A percentile compares a stretch with the other conserved stretches of the same genome.
These are phyloP conservation scores for Mycena vulgaris DNA, from an alignment of 768 basidiomycete genomes.

Conservation along the genomic window DNA sequence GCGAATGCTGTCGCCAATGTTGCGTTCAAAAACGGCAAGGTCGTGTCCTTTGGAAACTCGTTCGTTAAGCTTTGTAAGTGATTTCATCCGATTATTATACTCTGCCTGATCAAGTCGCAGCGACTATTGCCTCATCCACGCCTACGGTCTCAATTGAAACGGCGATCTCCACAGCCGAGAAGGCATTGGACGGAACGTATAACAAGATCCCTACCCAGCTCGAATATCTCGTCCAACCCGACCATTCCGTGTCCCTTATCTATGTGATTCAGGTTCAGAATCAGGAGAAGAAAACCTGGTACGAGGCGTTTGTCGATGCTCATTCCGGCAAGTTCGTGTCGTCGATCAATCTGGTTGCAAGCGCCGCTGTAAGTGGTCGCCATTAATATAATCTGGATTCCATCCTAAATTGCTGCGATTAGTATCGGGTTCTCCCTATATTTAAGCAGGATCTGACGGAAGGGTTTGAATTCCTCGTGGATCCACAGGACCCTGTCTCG, in stretches of 20 bases:
- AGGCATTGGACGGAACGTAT: constrained; percentile 44
- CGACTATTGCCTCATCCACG: constrained; percentile 39
- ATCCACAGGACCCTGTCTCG: constrained; percentile 59
- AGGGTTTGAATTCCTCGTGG: constrained; percentile 53
- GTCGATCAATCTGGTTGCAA: constrained; percentile 59
- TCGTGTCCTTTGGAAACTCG: constrained; percentile 50
- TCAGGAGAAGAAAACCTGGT: constrained; percentile 57
- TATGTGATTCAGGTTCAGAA: constrained; percentile 60
- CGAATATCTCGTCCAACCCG: constrained; percentile 50
- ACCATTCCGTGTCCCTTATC: constrained; percentile 48
- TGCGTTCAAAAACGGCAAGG: constrained; percentile 49
- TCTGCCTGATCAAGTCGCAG: neutral
- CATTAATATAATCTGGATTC: neutral
- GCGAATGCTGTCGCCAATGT: constrained; percentile 57
- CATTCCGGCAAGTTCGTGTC: constrained; percentile 56
- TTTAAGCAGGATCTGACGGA: constrained; percentile 57
- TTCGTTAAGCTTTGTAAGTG: constrained; percentile 47
- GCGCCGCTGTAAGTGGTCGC: constrained; percentile 45
- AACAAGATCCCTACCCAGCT: constrained; percentile 48
- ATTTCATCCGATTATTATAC: neutral
- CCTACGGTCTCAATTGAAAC: constrained; percentile 44
- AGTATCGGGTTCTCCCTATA: constrained; percentile 54
- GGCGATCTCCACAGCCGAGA: constrained; percentile 48
- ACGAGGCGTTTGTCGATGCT: constrained; percentile 64
- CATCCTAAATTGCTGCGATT: neutral